Evolutionary conservation across 192 early-diverging fungal species (phyloP).

Genomic region (Kappamyces sp.): DNA sequence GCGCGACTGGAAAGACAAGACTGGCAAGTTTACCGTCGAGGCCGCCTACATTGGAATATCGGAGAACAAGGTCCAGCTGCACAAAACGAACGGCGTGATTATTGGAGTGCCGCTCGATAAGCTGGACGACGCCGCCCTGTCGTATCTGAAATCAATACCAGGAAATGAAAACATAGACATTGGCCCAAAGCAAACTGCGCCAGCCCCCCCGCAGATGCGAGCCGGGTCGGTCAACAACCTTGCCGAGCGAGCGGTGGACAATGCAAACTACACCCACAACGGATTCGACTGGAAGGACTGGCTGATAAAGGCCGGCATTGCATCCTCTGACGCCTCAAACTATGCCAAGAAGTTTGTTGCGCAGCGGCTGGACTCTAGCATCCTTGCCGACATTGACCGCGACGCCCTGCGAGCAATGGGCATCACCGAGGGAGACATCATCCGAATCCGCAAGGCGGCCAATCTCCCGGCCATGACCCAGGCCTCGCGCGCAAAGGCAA

Average conservation of each 20-base stretch:
- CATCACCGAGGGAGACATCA: constrained; percentile 78
- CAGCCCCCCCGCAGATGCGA: constrained; percentile 18
- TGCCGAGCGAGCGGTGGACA: constrained; percentile 20
- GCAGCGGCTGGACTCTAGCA: constrained; percentile 78
- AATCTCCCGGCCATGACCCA: constrained; percentile 12
- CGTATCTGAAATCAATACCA: constrained; percentile 35
- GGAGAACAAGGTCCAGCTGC: constrained; percentile 85
- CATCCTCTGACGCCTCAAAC: constrained; percentile 66
- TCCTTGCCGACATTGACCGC: constrained; percentile 68
- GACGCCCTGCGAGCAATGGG: constrained; percentile 71
- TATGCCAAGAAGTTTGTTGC: constrained; percentile 82
- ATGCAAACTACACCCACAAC: constrained; percentile 40
- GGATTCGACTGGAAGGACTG: constrained; percentile 96
- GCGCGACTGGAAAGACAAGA: constrained; percentile 88
- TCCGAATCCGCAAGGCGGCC: constrained; percentile 62
- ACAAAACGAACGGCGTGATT: constrained; percentile 91
- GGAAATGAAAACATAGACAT: constrained; percentile 30
- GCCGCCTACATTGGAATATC: constrained; percentile 73
- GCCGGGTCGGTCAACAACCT: constrained; percentile 24
- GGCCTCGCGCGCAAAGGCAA: neutral
- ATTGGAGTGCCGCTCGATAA: constrained; percentile 89
- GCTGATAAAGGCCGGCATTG: constrained; percentile 67
- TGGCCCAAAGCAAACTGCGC: constrained; percentile 14
- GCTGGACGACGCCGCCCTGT: constrained; percentile 54
- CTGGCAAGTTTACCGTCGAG: constrained; percentile 86